These are phyloP conservation scores for Apiotrichum brassicae DNA, from an alignment of 1,284 basidiomycete genomes.

Conservation along the genomic window DNA sequence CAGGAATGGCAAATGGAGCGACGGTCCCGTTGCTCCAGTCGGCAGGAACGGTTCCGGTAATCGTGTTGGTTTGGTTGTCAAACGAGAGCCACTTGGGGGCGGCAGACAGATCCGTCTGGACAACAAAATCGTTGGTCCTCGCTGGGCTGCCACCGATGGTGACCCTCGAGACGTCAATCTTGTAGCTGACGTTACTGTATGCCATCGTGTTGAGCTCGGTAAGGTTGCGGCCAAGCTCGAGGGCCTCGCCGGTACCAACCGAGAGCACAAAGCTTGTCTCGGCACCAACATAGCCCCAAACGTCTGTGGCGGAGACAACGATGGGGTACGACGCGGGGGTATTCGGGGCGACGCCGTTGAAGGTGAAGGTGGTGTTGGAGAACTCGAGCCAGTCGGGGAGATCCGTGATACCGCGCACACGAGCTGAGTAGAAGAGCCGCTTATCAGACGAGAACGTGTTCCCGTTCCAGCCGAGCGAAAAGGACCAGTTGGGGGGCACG, in stretches of 20 bases:
- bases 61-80: constrained; percentile 35
- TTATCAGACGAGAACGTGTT: constrained; percentile 32
- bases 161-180: constrained; percentile 28
- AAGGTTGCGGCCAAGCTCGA: constrained; percentile 22
- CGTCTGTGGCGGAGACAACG: constrained; percentile 45
- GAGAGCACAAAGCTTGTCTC: constrained; percentile 45
- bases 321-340: constrained; percentile 37
- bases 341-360: constrained; percentile 51
- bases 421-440: constrained; percentile 46
- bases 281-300: constrained; percentile 45
- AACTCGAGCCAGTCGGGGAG: constrained; percentile 53
- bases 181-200: constrained; percentile 25
- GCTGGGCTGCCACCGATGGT: constrained; percentile 31
- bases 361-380: constrained; percentile 51
- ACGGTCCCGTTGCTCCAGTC: constrained; percentile 45
- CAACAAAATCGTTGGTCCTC: constrained; percentile 26
- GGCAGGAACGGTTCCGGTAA: constrained; percentile 46
- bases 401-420: constrained; percentile 33
- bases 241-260: constrained; percentile 35
- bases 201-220: constrained; percentile 29
- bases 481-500: constrained; percentile 50
- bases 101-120: constrained; percentile 29
- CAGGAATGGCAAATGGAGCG: constrained; percentile 38
- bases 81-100: constrained; percentile 46
- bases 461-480: constrained; percentile 52